Evolutionary conservation across 768 basidiomycete genomes (phyloP).

Genomic region (Agaricus subrufescens): DNA sequence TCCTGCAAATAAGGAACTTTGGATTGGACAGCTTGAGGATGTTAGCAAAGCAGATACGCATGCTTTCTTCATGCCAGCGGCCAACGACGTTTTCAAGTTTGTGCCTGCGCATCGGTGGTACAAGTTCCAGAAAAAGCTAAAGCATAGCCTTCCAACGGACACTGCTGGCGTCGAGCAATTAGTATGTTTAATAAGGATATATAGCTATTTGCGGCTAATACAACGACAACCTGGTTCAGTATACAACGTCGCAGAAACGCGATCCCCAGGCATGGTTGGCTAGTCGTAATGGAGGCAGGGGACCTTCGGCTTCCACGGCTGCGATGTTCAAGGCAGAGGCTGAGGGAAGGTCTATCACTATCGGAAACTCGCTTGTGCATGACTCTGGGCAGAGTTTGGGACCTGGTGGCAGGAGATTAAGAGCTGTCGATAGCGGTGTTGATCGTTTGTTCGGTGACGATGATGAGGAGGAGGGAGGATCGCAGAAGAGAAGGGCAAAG

Average conservation of each 20-base stretch:
- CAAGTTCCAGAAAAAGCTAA: conserved; percentile 85
- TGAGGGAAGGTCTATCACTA: conserved; percentile 36
- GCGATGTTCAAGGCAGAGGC: conserved; percentile 69
- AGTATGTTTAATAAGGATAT: conserved; percentile 28
- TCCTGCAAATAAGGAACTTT: conserved; percentile 55
- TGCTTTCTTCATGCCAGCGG: conserved; percentile 81
- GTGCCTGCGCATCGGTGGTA: conserved; percentile 88
- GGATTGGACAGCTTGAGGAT: conserved; percentile 83
- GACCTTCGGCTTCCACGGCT: conserved; percentile 54
- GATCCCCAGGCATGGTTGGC: conserved; percentile 73
- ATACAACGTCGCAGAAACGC: conserved; percentile 64
- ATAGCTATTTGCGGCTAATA: conserved; percentile 16
- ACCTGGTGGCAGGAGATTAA: conserved; percentile 63
- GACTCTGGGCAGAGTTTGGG: conserved; percentile 52
- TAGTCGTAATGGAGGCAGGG: conserved; percentile 50
- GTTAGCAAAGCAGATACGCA: conserved; percentile 64
- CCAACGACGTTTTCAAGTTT: conserved; percentile 81
- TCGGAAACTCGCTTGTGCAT: conserved; percentile 44
- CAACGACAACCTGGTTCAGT: conserved; percentile 21
- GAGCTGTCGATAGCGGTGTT: conserved; percentile 64
- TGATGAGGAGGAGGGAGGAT: conserved; percentile 57
- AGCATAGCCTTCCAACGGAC: conserved; percentile 64
- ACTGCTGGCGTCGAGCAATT: conserved; percentile 66
- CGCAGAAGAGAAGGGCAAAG: conserved; percentile 41
- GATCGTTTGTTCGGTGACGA: conserved; percentile 55